Base-by-base conservation (phyloP, 164 flowering plant genomes). In the Vitis rotundifolia region DNA sequence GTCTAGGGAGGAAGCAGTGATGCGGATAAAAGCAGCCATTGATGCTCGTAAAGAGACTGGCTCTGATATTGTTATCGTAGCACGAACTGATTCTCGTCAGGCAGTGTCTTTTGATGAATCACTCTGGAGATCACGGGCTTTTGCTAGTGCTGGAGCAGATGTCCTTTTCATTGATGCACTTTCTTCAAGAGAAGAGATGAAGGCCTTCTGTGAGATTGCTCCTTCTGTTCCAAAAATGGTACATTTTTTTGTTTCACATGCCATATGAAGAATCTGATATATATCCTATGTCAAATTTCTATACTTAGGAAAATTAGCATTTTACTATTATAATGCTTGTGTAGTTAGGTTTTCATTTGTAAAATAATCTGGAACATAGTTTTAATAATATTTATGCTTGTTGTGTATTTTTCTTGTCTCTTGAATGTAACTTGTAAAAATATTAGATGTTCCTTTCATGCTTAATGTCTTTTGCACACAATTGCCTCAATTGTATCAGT, bases 131-230 rank as follows among this genome's bases (percentile, higher is more conserved):
- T 76, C 91, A 52, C 85, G 79, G 65, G 97, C 99, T 52, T 85
- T 92, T 80, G 91, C 93, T 62, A 93, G 89, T 80, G 92, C 93
- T 60, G 98, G 99, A 78, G 99, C 97, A 59, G 98, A 95, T 88
- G 97, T 95, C 81, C 89, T 95, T 68, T 95, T 92, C 75, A 83
- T 95, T 79, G 98, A 95, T 77, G 97, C 98, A 49, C 91, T 95
- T 72, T 87, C 91, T 80, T 92, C 97, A 59, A 92, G 76, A 85
- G 94, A 92, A 78, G 98, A 95, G 79, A 95, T 95, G 98, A 79
- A 76, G 73, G 79, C 86, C 31, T 88, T 95, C 67, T 92, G 98
- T 79, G 80, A 88, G 54, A 75, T 86, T 56, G 80, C 81, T 68
- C 96, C 99, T 49, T 63, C 72, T 49, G 85, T 92, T 66, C 97